Evolutionary conservation across 176 grass and related monocot genomes (phyloP).

Genomic region (Melocanna baccifera): DNA sequence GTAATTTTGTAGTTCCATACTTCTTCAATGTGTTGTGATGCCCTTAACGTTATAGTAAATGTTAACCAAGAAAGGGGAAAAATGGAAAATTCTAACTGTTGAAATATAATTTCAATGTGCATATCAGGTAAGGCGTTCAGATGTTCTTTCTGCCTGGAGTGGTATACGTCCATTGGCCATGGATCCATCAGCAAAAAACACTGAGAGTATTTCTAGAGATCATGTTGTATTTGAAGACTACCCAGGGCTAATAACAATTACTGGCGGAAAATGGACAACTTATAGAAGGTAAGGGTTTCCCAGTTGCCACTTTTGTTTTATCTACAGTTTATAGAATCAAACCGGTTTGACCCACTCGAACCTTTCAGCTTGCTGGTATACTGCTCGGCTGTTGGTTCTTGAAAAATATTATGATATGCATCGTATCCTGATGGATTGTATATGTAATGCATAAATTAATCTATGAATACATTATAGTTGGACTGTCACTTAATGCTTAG

Average conservation of each 20-base stretch:
- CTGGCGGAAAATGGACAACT: constrained; percentile 97
- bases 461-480: neutral
- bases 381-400: neutral
- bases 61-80: neutral
- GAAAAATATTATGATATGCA: neutral
- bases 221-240: constrained; percentile 87
- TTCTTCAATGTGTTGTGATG: neutral
- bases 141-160: constrained; percentile 98
- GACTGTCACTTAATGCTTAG: neutral
- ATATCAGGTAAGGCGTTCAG: constrained; percentile 85
- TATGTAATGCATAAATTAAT: neutral
- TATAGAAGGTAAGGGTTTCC: constrained; percentile 72
- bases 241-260: constrained; percentile 94
- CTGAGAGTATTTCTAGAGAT: constrained; percentile 95
- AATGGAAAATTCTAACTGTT: neutral
- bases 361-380: neutral
- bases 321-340: constrained; percentile 4
- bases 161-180: constrained; percentile 86
- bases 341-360: neutral
- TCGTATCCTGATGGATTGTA: neutral
- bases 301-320: neutral
- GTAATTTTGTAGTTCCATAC: neutral
- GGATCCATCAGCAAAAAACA: constrained; percentile 88
- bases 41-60: neutral
- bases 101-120: neutral